Evolutionary conservation across 805 yeast genomes (phyloP).

Genomic region (Kluyveromyces aestuarii): DNA sequence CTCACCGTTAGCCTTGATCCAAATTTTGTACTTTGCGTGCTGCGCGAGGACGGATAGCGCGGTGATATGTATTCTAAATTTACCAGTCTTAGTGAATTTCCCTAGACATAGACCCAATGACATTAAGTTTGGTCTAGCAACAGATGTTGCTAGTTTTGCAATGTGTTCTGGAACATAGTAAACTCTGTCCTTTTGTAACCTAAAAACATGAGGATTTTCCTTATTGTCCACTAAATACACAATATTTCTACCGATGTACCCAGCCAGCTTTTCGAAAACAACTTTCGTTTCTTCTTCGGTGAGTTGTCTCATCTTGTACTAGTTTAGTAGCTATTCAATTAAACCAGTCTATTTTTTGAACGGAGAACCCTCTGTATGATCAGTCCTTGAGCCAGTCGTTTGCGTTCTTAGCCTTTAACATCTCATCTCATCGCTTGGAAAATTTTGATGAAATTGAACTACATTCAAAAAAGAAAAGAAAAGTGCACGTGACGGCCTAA

Average conservation of each 20-base stretch:
- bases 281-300: constrained; percentile 96
- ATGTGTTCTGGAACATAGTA: constrained; percentile 81
- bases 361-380: not conserved
- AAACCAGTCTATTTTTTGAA: not conserved
- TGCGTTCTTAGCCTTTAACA: not conserved
- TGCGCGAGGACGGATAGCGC: constrained; percentile 73
- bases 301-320: constrained; percentile 67
- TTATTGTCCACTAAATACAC: constrained; percentile 76
- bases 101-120: constrained; percentile 91
- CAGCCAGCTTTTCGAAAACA: constrained; percentile 92
- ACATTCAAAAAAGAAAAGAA: not conserved
- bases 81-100: constrained; percentile 95
- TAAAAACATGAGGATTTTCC: constrained; percentile 79
- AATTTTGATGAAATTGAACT: not conserved
- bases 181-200: constrained; percentile 93
- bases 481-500: not conserved
- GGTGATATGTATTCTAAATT: constrained; percentile 92
- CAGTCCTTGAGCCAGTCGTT: not conserved
- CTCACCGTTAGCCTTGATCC: constrained; percentile 97
- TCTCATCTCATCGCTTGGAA: constrained; percentile 15
- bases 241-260: constrained; percentile 93
- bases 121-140: constrained; percentile 84
- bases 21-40: constrained; percentile 84
- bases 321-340: not conserved
- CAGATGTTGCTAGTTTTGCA: constrained; percentile 82